Base-by-base conservation (phyloP, 352 stramenopile genomes). In the Aphanomyces astaci region DNA sequence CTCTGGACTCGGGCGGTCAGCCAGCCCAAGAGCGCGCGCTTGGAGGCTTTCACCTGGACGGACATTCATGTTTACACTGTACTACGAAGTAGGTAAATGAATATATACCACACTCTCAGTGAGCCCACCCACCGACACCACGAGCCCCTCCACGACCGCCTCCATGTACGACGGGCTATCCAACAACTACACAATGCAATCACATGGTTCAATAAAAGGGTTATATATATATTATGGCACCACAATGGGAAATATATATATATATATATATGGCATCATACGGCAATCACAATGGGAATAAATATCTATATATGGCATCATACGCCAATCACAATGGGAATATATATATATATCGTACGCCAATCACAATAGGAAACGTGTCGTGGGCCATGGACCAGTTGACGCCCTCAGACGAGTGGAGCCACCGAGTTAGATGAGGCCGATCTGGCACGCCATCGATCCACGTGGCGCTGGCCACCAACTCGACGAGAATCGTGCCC, bases 71-170 rank as follows among this genome's bases (percentile, higher is more conserved):
- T n/a, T 28, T n/a, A 5, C 52, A 7, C 3, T 2, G 4, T 31
- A 49, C 24, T 25, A 49, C 13, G 4, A 63, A 55, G 0, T 32
- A 22, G 11, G 15, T 59, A 1, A 7, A 66, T 75, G 72, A 33
- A 73, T 71, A 67, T 90, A 89, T 30, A 82, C 89, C 5, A 98
- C 91, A 63, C 83, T 97, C 76, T 99, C 94, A 13, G 91, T 98
- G 28, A 98, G 77, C 9, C 94, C 94, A 48, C 97, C 97, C 7
- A 98, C 90, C 72, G 92, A 98, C 7, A 98, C 75, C 10, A 98
- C 77, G 2, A 99, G 79, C 1, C 97, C 97, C 45, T 80, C 80
- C 5, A 95, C 67, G 40, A 98, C 82, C 10, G 80, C 74, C 55
- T 94, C 78, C 45, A 93, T 81, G 55, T 96, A 98, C 53, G 79